Conservation (phyloP, 2,329 filamentous ascomycete genomes). For the Sporothrix brasiliensis region DNA sequence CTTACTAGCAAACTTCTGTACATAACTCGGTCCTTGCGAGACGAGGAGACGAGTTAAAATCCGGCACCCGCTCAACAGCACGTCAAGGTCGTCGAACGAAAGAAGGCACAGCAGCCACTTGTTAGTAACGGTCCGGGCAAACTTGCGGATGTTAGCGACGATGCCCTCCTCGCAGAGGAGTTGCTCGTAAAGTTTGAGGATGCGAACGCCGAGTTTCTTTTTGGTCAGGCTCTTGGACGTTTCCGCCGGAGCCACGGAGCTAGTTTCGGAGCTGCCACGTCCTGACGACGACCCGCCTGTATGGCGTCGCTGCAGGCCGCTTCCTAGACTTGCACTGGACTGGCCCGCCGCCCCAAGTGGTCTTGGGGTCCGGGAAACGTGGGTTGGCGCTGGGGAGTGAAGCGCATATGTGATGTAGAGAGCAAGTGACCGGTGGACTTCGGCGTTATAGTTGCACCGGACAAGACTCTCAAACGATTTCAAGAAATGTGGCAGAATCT, state of each 20-base stretch:
- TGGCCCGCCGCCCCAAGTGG: slow-evolving; percentile 37
- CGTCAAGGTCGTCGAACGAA: slow-evolving; percentile 80
- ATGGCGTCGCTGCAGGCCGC: slow-evolving; percentile 28
- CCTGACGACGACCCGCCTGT: slow-evolving; percentile 3
- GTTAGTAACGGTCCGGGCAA: slow-evolving; percentile 91
- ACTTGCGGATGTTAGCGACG: slow-evolving; percentile 73
- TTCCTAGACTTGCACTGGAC: slow-evolving; percentile 15
- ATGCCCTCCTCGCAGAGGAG: slow-evolving; percentile 76
- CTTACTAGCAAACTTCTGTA: slow-evolving; percentile 79
- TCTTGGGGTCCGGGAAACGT: slow-evolving; percentile 56
- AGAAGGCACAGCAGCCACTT: slow-evolving; percentile 95
- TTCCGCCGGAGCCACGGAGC: slow-evolving; percentile 31
- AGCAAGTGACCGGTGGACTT: slow-evolving; percentile 82
- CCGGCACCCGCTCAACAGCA: slow-evolving; percentile 77
- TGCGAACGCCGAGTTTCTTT: slow-evolving; percentile 70
- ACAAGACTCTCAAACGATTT: slow-evolving; percentile 78
- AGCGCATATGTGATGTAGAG: slow-evolving; percentile 93
- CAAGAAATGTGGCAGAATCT: slow-evolving; percentile 76
- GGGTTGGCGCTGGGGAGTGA: slow-evolving; percentile 54
- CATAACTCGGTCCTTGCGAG: slow-evolving; percentile 79
- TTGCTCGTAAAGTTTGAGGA: slow-evolving; percentile 76
- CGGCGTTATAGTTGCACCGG: slow-evolving; percentile 77
- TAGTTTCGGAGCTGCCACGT: background rate
- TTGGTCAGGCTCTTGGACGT: slow-evolving; percentile 56
- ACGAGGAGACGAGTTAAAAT: slow-evolving; percentile 83